Base-by-base conservation (phyloP, 2,329 filamentous ascomycete species). In the Ascosphaera apis region DNA sequence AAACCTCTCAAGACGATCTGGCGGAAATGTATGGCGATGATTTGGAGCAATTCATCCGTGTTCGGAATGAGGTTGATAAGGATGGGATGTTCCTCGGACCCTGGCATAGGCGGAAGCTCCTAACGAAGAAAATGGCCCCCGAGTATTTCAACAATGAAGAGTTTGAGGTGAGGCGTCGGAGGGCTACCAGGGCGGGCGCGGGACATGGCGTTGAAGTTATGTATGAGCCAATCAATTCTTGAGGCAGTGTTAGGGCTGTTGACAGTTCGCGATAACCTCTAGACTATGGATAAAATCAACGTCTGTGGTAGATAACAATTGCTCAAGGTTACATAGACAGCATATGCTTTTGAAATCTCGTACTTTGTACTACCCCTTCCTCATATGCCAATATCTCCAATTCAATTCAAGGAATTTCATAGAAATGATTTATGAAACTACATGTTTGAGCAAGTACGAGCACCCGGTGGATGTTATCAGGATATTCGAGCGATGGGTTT, bases 41-140 rank as follows among this genome's bases (percentile, higher is more conserved):
- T 34, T 60, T 91, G 39, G 56, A 63, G 13, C 57, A 67, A 33
- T 92, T 76, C 67, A 61, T 76, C 30, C 58, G 63, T 18, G 64
- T 91, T 4, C 66, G 83, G 36, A 64, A 76, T 40, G 63, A 71
- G 36, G 72, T 69, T 23, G 32, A 92, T 48, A 76, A 77, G 0
- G 71, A 83, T 41, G 82, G 82, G 38, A 76, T 91, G 67, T 92
- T 92, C 55, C 64, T 86, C 11, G 86, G 86, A 2, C 74, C 83
- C 34, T 98, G 86, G 86, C 82, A 93, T 54, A 65, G 77, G 18
- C 66, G 76, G 36, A 69, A 70, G 46, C 59, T 92, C 8, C 53
- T 69, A 6, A 8, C 31, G 13, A 17, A 32, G 31, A n/a, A 32
- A 33, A 17, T 13, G 8, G 9, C 25, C 13, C 25, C 31, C 8